Evolutionary conservation across 2,329 filamentous ascomycete genomes (phyloP), one percentile per base, ranked within the genome.

Genomic region (Fusarium tjaetaba): DNA sequence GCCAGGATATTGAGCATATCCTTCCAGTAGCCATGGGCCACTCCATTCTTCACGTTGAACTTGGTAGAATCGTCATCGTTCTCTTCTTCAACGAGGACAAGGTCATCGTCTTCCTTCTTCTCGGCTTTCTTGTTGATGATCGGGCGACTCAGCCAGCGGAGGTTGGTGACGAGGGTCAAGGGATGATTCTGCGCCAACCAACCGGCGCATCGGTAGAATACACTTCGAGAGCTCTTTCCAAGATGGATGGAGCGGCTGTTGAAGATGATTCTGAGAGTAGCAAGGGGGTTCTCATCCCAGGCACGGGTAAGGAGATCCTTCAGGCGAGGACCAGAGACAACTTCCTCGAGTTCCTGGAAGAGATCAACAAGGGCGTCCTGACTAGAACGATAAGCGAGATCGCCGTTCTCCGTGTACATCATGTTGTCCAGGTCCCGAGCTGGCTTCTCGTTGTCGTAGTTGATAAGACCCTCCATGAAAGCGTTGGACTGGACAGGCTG

Each of bases 1-100:
- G 84, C 86, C 1, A 91, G 81, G 6, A 91, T 82, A 72, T 90
- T 91, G 5, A 90, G 80, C 7, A 90, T 80, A 74, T 91, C 88
- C 71, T 91, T 90, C 88, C 88, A 91, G 79, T 90, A 91, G 1
- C 89, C 88, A 58, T 91, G 89, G 9, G 89, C 82, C 5, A 88
- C 83, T 1, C 86, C 86, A 42, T 87, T 78, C 51, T 80, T 79
- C 22, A 87, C 82, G 43, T 88, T 84, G 63, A 83, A 83, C 14
- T 77, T 78, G 18, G 77, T 57, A 0, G 75, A 65, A 13, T 83
- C 82, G 22, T 84, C 79, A 11, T 85, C 83, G 20, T 83, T 79
- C 3, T 80, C 77, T 2, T 79, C 76, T 7, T 81, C 78, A 1
- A 78, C 59, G 14, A 82, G 71, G 7, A 84, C 70, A 3, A 83